Conservation (phyloP, 1,139 yeast genomes). For the Geotrichum cucujoidarum region DNA sequence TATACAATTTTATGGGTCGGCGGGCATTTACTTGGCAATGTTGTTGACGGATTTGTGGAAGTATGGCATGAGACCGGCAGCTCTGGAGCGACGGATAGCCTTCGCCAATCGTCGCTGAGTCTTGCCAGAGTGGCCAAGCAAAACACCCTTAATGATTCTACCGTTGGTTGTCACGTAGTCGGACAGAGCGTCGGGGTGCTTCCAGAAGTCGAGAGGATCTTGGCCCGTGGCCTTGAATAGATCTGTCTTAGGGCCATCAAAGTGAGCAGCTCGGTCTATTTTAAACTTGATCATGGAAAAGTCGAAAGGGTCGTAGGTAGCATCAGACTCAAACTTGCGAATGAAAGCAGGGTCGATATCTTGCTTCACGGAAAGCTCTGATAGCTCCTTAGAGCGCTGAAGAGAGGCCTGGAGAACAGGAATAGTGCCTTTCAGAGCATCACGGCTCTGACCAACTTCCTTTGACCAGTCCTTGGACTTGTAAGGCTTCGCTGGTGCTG, state of each 20-base stretch:
- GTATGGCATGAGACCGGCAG: slow-evolving; percentile 61
- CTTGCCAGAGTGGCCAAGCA: slow-evolving; percentile 51
- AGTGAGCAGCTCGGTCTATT: slow-evolving; percentile 22
- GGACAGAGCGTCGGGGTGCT: slow-evolving; percentile 51
- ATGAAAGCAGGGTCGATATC: slow-evolving; percentile 28
- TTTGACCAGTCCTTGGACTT: not conserved
- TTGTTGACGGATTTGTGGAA: slow-evolving; percentile 48
- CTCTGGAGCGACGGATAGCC: slow-evolving; percentile 64
- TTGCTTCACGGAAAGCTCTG: slow-evolving; percentile 1
- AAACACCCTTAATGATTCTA: slow-evolving; percentile 55
- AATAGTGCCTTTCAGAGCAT: not conserved
- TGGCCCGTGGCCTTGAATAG: slow-evolving; percentile 16
- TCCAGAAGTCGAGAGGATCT: slow-evolving; percentile 35
- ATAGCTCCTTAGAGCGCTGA: slow-evolving; percentile 2
- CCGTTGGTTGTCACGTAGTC: slow-evolving; percentile 57
- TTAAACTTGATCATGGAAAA: slow-evolving; percentile 29
- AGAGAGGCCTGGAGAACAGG: not conserved
- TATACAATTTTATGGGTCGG: slow-evolving; percentile 4
- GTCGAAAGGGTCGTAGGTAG: slow-evolving; percentile 33
- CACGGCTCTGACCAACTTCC: slow-evolving; percentile 1
- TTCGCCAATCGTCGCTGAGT: slow-evolving; percentile 59
- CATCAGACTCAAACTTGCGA: slow-evolving; percentile 25
- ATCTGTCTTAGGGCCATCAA: slow-evolving; percentile 26
- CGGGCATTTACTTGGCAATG: slow-evolving; percentile 2
- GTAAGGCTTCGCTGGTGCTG: not conserved